phyloP scores from a whole-genome alignment of 2,329 filamentous ascomycete genomes.

The Tolypocladium sp. region DNA sequence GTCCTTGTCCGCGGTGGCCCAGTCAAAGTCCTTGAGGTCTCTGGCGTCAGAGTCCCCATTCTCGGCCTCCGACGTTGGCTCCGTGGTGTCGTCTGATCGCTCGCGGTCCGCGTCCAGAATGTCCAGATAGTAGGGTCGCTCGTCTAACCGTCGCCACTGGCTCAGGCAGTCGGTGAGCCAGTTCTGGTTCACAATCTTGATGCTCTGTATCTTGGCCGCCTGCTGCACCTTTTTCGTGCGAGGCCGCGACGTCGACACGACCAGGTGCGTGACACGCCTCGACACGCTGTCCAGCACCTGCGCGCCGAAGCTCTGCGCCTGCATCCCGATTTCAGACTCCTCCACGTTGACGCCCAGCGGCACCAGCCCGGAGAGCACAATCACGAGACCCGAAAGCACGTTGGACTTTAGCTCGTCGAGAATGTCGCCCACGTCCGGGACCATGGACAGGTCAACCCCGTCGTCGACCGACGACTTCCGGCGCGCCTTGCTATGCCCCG shows the following conservation, averaged over 20 bases:
- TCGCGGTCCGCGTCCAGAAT: constrained; percentile 59
- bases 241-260: constrained; percentile 60
- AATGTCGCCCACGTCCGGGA: constrained; percentile 81
- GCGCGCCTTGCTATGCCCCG: constrained; percentile 20
- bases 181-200: constrained; percentile 85
- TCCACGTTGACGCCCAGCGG: constrained; percentile 72
- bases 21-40: constrained; percentile 49
- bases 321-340: constrained; percentile 77
- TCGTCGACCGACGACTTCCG: constrained; percentile 26
- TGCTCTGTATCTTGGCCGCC: constrained; percentile 66
- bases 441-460: constrained; percentile 36
- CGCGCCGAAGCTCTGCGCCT: constrained; percentile 81
- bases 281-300: constrained; percentile 47
- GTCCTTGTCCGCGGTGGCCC: constrained; percentile 59
- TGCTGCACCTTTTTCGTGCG: constrained; percentile 87
- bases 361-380: constrained; percentile 87
- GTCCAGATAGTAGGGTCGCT: constrained; percentile 69
- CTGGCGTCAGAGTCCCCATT: constrained; percentile 23
- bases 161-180: constrained; percentile 84
- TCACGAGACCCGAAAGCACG: constrained; percentile 64
- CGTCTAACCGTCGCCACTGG: constrained; percentile 73
- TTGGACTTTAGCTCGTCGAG: constrained; percentile 71
- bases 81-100: constrained; percentile 21
- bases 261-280: constrained; percentile 61
- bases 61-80: constrained; percentile 20